These are phyloP conservation scores for Ogataea pilisensis DNA, from an alignment of 805 yeast genomes.

Conservation along the genomic window DNA sequence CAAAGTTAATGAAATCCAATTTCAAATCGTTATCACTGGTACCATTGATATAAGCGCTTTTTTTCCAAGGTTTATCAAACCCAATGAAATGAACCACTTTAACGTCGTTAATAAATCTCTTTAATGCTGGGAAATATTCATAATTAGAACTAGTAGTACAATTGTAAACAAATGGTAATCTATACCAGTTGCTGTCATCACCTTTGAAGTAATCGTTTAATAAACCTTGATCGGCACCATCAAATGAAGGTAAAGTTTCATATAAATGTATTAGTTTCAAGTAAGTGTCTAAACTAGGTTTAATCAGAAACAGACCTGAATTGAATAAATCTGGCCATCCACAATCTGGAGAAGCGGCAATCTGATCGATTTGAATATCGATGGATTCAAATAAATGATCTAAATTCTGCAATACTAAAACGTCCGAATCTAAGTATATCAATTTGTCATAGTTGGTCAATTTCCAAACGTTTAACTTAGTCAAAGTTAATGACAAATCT, in stretches of 20 bases:
- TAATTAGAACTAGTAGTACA: slow-evolving; percentile 53
- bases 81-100: slow-evolving; percentile 70
- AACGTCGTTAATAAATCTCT: slow-evolving; percentile 30
- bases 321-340: slow-evolving; percentile 93
- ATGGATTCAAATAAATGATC: slow-evolving; percentile 26
- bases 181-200: slow-evolving; percentile 55
- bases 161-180: slow-evolving; percentile 77
- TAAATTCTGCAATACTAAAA: slow-evolving; percentile 36
- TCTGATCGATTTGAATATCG: slow-evolving; percentile 23
- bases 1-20: slow-evolving; percentile 11
- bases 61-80: slow-evolving; percentile 42
- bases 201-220: slow-evolving; percentile 65
- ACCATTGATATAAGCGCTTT: not conserved
- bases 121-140: slow-evolving; percentile 33
- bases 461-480: slow-evolving; percentile 56
- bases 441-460: slow-evolving; percentile 39
- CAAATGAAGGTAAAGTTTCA: slow-evolving; percentile 42
- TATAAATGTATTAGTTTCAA: slow-evolving; percentile 35
- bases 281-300: slow-evolving; percentile 46
- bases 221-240: slow-evolving; percentile 92
- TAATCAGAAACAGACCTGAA: slow-evolving; percentile 65
- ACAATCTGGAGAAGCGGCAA: slow-evolving; percentile 68
- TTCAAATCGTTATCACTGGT: slow-evolving; percentile 7
- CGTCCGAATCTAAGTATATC: slow-evolving; percentile 62
- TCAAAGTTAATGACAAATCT: slow-evolving; percentile 36